Base-by-base conservation (phyloP, 805 yeast genomes). In the Ogataea nakhonphanomensis region DNA sequence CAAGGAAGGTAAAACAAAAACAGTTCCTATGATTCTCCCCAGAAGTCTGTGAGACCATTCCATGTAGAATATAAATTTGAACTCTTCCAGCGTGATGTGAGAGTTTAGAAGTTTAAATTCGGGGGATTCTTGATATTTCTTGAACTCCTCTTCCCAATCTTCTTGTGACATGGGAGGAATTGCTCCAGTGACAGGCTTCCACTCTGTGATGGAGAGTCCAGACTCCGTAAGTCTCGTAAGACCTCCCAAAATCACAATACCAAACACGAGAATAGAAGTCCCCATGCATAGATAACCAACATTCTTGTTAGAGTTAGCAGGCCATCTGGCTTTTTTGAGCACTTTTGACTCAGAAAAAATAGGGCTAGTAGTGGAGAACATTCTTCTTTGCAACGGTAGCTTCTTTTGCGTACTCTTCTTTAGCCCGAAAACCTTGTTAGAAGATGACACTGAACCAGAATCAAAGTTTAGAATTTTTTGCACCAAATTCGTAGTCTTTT, bases 121-220 rank as follows among this genome's bases (percentile, higher is more conserved):
- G 1, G 99, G 99, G 1, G 95, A 83, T 14, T 76, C 74, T 53
- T 81, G 71, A 62, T 93, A 93, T 57, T 87, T 84, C 21, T 61
- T 69, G 57, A 93, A 93, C 60, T 91, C 97, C 17, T 54, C 75
- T 51, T 78, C 81, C 99, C 99, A 93, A 46, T 93, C 90, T 35
- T 67, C 66, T 53, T 87, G 80, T 44, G 66, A 77, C 54, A 84
- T 58, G 0, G 99, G 99, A 2, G 99, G 99, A 10, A 93, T 63
- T 1, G 95, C 68, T 33, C 99, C 99, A 0, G 99, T 88, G 21
- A 93, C 89, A 1, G 99, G 99, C 61, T 81, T 87, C 99, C 99
- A 93, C 59, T 93, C 99, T 1, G 98, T 93, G 60, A 93, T 93
- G 34, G 95, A 84, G 33, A 93, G 70, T 0, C 99, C 99, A 0